Percentiles rank a stretch among this genome's conserved stretches.
These are phyloP conservation scores for Argentina anserina DNA, from an alignment of 306 rosid species.

Conservation along the genomic window DNA sequence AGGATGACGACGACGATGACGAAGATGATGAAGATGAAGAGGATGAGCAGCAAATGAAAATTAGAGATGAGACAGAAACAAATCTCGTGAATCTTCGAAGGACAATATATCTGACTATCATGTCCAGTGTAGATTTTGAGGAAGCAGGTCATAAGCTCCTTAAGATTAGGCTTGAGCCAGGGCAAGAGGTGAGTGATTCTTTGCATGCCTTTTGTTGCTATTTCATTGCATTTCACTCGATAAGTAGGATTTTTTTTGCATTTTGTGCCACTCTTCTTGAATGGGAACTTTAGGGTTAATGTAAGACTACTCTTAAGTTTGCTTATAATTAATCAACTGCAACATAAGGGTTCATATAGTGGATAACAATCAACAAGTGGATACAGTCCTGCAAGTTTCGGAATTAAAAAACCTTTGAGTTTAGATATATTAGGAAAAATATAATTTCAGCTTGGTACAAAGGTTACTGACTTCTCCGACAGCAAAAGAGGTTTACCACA, in stretches of 20 bases:
- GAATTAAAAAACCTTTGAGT: background rate
- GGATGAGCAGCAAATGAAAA: conserved; percentile 68
- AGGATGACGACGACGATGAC: conserved; percentile 19
- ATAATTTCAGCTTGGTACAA: background rate
- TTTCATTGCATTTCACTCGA: background rate
- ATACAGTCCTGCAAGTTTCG: background rate
- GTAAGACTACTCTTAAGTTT: background rate
- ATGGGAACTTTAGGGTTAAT: background rate
- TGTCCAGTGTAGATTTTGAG: conserved; percentile 97
- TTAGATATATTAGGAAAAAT: background rate
- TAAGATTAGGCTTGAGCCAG: conserved; percentile 93
- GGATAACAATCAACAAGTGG: background rate
- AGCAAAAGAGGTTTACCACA: background rate
- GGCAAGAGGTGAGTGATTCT: conserved; percentile 74
- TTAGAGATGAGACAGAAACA: conserved; percentile 88
- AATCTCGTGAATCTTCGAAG: conserved; percentile 86
- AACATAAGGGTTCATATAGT: background rate
- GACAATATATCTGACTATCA: conserved; percentile 85
- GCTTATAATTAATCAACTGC: background rate
- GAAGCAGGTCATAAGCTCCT: conserved; percentile 97
- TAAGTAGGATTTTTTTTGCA: background rate
- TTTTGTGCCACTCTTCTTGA: background rate
- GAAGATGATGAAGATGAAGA: conserved; percentile 59
- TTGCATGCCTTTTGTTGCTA: conserved; percentile 16
- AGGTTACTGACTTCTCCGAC: background rate